phyloP scores from a whole-genome alignment of 169 alveolate genomes.

The Plasmodium vivax region DNA sequence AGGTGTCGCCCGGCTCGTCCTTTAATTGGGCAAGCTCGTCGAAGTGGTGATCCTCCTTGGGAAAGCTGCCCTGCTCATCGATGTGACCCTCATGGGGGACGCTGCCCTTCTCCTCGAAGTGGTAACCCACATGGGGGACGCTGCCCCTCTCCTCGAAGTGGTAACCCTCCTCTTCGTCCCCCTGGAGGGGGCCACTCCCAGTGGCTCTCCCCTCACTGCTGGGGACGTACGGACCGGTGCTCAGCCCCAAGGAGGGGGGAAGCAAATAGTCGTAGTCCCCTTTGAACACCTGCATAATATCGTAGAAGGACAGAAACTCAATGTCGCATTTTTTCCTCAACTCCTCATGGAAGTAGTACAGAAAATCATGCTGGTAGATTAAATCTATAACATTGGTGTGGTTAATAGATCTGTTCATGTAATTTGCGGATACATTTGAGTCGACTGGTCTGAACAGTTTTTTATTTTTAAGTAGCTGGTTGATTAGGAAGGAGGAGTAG shows the following conservation, averaged over 20 bases:
- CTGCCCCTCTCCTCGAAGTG: background rate
- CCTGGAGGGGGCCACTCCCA: background rate
- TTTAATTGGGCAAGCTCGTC: background rate
- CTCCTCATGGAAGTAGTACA: conserved; percentile 50
- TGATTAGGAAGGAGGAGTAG: conserved; percentile 21
- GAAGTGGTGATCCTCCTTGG: background rate
- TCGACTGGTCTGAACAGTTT: conserved; percentile 28
- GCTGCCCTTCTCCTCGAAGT: background rate
- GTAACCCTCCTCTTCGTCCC: background rate
- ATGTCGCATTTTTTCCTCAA: conserved; percentile 43
- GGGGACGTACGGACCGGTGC: background rate
- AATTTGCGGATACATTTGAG: background rate
- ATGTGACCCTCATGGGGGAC: background rate
- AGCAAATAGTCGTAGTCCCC: conserved; percentile 59
- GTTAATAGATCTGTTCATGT: conserved; percentile 53
- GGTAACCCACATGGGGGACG: background rate
- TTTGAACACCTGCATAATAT: conserved; percentile 37
- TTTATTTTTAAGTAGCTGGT: conserved; percentile 4
- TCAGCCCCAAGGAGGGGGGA: background rate
- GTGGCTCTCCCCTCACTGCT: background rate
- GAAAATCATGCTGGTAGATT: conserved; percentile 56
- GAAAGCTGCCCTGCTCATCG: too few relatives aligned
- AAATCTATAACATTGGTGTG: conserved; percentile 8
- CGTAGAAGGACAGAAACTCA: conserved; percentile 45
- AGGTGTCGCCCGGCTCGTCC: background rate